Evolutionary conservation across 148 eudicot genomes (phyloP).

Genomic region (Rhododendron ovatum): DNA sequence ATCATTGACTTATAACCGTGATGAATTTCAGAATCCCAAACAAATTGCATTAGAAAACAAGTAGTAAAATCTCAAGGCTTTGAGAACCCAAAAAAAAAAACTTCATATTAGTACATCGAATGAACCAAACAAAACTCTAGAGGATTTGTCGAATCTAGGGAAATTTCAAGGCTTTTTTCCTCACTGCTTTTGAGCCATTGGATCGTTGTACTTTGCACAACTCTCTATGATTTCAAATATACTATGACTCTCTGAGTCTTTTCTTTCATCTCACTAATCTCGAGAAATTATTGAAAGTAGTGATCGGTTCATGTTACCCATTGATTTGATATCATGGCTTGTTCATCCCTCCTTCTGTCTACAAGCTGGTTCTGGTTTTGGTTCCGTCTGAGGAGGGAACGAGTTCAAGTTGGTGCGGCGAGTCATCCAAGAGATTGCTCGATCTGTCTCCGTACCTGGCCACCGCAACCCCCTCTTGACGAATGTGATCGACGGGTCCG

Average conservation of each 20-base stretch:
- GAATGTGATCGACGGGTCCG: too few species aligned
- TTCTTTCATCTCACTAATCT: neutral
- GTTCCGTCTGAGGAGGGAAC: neutral
- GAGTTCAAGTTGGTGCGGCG: too few species aligned
- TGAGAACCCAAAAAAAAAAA: conserved; percentile 18
- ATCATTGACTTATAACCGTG: conserved; percentile 38
- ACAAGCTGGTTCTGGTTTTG: neutral
- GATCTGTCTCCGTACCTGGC: too few species aligned
- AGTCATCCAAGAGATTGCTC: too few species aligned
- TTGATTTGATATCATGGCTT: neutral
- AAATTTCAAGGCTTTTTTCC: conserved; percentile 13
- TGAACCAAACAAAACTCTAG: neutral
- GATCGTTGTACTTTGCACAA: conserved; percentile 21
- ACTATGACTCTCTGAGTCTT: neutral
- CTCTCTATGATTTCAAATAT: neutral
- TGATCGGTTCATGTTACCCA: neutral
- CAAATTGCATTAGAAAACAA: conserved; percentile 16
- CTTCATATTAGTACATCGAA: neutral
- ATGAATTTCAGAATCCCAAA: conserved; percentile 1
- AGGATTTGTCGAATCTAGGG: conserved; percentile 35
- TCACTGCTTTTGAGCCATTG: conserved; percentile 18
- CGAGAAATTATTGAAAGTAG: neutral
- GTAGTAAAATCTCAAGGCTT: conserved; percentile 13
- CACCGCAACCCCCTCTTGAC: too few species aligned
- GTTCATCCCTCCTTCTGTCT: neutral